Conservation (phyloP, 495 filamentous ascomycete species). For the Penicillium steckii region DNA sequence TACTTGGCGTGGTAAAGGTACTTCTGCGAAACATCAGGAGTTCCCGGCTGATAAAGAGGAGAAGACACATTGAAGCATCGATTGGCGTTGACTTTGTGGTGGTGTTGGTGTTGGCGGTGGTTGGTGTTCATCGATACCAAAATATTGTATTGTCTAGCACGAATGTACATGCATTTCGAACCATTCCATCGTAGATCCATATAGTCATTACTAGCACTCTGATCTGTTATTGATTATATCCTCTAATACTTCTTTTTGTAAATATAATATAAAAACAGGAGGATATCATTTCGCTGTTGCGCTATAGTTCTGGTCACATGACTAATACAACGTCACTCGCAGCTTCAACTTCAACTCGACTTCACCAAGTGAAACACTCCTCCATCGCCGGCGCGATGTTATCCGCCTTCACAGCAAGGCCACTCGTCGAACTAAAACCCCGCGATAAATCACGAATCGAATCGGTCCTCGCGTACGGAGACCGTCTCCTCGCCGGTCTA, state of each 20-base stretch:
- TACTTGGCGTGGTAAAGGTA: constrained; percentile 91
- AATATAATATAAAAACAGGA: too few species aligned
- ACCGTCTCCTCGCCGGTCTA: constrained; percentile 85
- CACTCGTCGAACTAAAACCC: constrained; percentile 92
- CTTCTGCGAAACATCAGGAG: constrained; percentile 72
- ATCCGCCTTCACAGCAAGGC: constrained; percentile 94
- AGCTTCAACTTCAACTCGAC: not conserved
- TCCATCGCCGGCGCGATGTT: constrained; percentile 62
- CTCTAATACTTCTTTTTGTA: too few species aligned
- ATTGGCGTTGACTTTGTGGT: too few species aligned
- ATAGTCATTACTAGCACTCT: too few species aligned
- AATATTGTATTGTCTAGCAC: not conserved
- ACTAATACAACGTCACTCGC: not conserved
- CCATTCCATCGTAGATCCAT: too few species aligned
- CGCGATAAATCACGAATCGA: constrained; percentile 96
- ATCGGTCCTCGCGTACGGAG: constrained; percentile 86
- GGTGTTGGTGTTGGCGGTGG: not conserved
- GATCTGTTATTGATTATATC: too few species aligned
- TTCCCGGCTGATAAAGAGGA: constrained; percentile 26
- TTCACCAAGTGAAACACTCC: not conserved
- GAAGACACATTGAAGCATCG: constrained; percentile 8
- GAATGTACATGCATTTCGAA: not conserved
- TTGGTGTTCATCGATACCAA: not conserved
- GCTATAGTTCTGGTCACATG: not conserved
- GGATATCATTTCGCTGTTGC: not conserved